These are phyloP conservation scores for Boletus mariae DNA, from an alignment of 1,284 basidiomycete genomes.

Conservation along the genomic window DNA sequence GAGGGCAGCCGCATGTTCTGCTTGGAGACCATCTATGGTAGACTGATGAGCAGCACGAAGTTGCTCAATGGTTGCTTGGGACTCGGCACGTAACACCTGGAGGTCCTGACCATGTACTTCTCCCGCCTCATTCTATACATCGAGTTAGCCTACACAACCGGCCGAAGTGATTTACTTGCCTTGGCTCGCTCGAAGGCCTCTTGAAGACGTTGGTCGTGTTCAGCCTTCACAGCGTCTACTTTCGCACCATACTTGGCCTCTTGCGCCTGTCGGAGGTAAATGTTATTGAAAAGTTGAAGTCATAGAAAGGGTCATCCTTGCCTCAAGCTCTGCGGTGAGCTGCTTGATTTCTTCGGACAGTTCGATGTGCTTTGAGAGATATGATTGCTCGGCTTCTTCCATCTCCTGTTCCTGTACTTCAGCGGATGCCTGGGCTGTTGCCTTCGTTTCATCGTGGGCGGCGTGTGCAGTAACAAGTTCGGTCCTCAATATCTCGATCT, in stretches of 20 bases:
- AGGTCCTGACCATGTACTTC: slow-evolving; percentile 67
- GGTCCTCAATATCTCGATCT: slow-evolving; percentile 45
- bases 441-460: slow-evolving; percentile 47
- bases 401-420: slow-evolving; percentile 48
- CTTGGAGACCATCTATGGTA: slow-evolving; percentile 55
- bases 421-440: slow-evolving; percentile 41
- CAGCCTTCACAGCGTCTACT: slow-evolving; percentile 62
- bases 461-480: slow-evolving; percentile 44
- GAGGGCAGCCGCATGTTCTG: slow-evolving; percentile 56
- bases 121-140: slow-evolving; percentile 59
- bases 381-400: slow-evolving; percentile 47
- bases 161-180: slow-evolving; percentile 38
- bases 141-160: slow-evolving; percentile 5
- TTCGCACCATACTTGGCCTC: slow-evolving; percentile 64
- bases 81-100: slow-evolving; percentile 61
- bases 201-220: slow-evolving; percentile 61
- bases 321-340: slow-evolving; percentile 62
- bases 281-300: not conserved
- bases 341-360: slow-evolving; percentile 56
- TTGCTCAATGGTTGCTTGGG: slow-evolving; percentile 63
- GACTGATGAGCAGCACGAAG: slow-evolving; percentile 59
- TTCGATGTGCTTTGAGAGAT: slow-evolving; percentile 49
- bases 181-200: slow-evolving; percentile 76
- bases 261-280: slow-evolving; percentile 47
- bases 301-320: slow-evolving; percentile 29